Conservation (phyloP, 2,329 filamentous ascomycete species). For the Macrophomina phaseolina region DNA sequence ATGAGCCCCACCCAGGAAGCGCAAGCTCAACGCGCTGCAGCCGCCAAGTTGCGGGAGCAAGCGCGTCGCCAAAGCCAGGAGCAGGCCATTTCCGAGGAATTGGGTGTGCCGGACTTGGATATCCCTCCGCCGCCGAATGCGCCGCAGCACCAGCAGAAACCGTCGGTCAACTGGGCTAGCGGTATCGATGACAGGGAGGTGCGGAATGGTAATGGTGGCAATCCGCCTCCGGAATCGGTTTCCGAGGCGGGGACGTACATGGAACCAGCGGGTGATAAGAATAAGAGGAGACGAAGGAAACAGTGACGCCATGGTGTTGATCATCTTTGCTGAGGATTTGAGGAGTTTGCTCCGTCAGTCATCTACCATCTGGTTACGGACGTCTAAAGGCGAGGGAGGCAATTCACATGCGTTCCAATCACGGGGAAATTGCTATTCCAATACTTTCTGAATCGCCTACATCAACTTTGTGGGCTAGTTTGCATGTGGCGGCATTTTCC, state of each 20-base stretch:
- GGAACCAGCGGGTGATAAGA: conserved; percentile 13
- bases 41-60: conserved; percentile 1
- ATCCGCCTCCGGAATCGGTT: not conserved
- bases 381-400: too few relatives aligned
- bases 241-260: conserved; percentile 20
- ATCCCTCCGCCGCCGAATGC: conserved; percentile 1
- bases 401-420: too few relatives aligned
- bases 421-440: too few relatives aligned
- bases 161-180: not conserved
- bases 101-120: conserved; percentile 6
- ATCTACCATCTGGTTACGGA: too few relatives aligned
- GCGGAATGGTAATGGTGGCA: not conserved
- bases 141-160: not conserved
- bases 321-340: too few relatives aligned
- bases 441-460: not conserved
- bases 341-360: too few relatives aligned
- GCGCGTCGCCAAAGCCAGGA: conserved; percentile 2
- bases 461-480: not conserved
- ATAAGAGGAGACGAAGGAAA: conserved; percentile 19
- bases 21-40: conserved; percentile 8
- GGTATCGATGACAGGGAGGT: not conserved
- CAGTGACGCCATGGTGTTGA: not conserved
- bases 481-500: not conserved
- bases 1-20: conserved; percentile 13
- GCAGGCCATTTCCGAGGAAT: conserved; percentile 1